These are phyloP conservation scores for Mortierella sp. DNA, from an alignment of 371 early-diverging fungal species.

Conservation along the genomic window DNA sequence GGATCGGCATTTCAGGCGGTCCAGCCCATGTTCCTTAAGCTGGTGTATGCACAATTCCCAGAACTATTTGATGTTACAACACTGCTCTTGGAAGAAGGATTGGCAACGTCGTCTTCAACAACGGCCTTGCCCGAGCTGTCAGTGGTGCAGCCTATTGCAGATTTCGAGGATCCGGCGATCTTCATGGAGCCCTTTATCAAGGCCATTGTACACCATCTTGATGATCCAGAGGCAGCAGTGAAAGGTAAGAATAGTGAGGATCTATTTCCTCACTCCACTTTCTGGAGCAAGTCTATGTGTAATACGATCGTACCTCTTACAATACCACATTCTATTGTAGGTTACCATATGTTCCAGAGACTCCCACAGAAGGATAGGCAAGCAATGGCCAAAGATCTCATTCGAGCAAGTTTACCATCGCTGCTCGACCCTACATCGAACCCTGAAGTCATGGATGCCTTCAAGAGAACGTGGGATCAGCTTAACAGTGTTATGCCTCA, in stretches of 20 bases:
- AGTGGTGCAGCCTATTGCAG: too few species aligned
- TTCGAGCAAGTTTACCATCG: slow-evolving; percentile 32
- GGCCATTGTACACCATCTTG: slow-evolving; percentile 23
- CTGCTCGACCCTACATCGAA: slow-evolving; percentile 33
- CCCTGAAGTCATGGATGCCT: slow-evolving; percentile 43
- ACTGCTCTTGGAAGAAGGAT: slow-evolving; percentile 40
- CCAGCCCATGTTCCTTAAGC: slow-evolving; percentile 51
- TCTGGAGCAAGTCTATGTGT: background rate
- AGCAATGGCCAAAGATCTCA: slow-evolving; percentile 17
- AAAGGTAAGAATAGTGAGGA: slow-evolving; percentile 15
- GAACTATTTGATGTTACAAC: slow-evolving; percentile 53
- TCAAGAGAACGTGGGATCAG: slow-evolving; percentile 52
- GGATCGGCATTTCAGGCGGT: slow-evolving; percentile 45
- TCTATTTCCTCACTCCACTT: background rate
- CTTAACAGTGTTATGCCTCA: slow-evolving; percentile 51
- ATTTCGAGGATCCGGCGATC: background rate
- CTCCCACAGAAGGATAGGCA: slow-evolving; percentile 27
- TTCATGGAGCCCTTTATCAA: slow-evolving; percentile 19
- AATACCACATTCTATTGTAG: slow-evolving; percentile 2
- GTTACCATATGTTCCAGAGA: slow-evolving; percentile 42
- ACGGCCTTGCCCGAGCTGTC: background rate
- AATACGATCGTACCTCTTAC: background rate
- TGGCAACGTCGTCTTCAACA: slow-evolving; percentile 8
- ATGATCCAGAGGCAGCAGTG: slow-evolving; percentile 33
- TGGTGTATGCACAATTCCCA: slow-evolving; percentile 48